Percentiles rank a stretch among this genome's conserved stretches.
phyloP scores from a whole-genome alignment of 371 early-diverging fungal species.

The Phascolomyces articulosus region DNA sequence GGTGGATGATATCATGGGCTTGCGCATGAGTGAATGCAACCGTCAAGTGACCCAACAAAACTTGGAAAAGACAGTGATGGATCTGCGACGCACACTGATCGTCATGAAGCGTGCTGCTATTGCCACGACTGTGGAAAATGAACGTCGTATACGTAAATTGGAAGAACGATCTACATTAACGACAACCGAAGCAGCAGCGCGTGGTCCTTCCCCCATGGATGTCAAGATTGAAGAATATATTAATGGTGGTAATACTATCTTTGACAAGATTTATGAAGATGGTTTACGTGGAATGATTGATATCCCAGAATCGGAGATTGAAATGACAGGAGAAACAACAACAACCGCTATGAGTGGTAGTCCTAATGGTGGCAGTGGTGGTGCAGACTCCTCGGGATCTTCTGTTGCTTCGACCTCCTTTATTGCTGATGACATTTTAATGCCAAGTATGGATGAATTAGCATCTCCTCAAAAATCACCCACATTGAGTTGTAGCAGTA shows the following conservation, averaged over 20 bases:
- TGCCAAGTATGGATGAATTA: conserved; percentile 14
- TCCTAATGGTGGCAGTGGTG: too few relatives aligned
- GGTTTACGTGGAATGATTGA: conserved; percentile 52
- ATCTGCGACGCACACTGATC: conserved; percentile 74
- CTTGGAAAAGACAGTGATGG: conserved; percentile 72
- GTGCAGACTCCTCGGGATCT: conserved; percentile 15
- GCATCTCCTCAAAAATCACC: conserved; percentile 8
- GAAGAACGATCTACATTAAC: conserved; percentile 36
- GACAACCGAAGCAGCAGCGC: conserved; percentile 11
- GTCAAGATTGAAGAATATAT: conserved; percentile 52
- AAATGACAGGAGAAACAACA: background rate
- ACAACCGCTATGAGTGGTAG: too few relatives aligned
- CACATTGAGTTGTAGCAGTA: background rate
- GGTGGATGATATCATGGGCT: conserved; percentile 77
- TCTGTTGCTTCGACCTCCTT: conserved; percentile 20
- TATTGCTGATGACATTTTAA: background rate
- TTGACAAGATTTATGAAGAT: conserved; percentile 65
- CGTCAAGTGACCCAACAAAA: conserved; percentile 64
- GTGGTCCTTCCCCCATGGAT: conserved; percentile 27
- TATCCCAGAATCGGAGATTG: conserved; percentile 34
- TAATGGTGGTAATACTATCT: conserved; percentile 56
- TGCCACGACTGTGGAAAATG: conserved; percentile 77
- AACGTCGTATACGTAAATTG: conserved; percentile 72
- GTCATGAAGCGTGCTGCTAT: conserved; percentile 84
- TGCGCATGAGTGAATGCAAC: conserved; percentile 66